phyloP scores from a whole-genome alignment of 169 alveolate genomes.

The Eimeria sp. region DNA sequence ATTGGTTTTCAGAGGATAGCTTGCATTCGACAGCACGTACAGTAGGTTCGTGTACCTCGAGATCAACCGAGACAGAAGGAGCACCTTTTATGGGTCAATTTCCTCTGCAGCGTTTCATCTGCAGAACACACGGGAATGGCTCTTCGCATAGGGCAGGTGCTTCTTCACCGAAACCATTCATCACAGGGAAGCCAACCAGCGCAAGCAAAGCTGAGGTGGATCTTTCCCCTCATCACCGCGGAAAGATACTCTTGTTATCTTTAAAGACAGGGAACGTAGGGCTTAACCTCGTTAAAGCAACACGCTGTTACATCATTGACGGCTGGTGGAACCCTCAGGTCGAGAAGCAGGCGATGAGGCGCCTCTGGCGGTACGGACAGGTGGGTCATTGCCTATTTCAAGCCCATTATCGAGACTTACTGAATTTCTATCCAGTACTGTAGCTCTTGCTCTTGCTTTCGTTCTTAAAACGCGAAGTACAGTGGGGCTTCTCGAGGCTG shows the following conservation, averaged over 20 bases:
- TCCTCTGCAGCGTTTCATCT: conserved; percentile 25
- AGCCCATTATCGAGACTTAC: no score
- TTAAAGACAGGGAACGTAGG: conserved; percentile 96
- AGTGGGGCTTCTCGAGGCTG: neutral
- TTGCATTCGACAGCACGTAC: neutral
- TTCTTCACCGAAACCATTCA: neutral
- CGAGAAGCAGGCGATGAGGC: conserved; percentile 96
- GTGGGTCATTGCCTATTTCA: conserved; percentile 17
- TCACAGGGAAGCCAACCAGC: conserved; percentile 9
- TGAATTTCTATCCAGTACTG: no score
- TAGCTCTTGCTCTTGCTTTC: neutral
- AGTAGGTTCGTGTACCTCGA: neutral
- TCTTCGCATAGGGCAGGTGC: neutral
- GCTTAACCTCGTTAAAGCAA: conserved; percentile 91
- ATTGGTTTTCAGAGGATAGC: conserved; percentile 55
- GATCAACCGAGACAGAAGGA: neutral
- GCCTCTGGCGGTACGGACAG: conserved; percentile 98
- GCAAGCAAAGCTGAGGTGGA: conserved; percentile 37
- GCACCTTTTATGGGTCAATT: conserved; percentile 57
- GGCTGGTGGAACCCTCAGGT: conserved; percentile 97
- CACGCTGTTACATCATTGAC: conserved; percentile 91
- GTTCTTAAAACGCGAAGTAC: neutral
- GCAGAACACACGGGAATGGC: neutral
- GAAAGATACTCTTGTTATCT: conserved; percentile 89
- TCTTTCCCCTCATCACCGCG: conserved; percentile 25